Base-by-base conservation (phyloP, 2,329 filamentous ascomycete genomes). In the Diplodia corticola region DNA sequence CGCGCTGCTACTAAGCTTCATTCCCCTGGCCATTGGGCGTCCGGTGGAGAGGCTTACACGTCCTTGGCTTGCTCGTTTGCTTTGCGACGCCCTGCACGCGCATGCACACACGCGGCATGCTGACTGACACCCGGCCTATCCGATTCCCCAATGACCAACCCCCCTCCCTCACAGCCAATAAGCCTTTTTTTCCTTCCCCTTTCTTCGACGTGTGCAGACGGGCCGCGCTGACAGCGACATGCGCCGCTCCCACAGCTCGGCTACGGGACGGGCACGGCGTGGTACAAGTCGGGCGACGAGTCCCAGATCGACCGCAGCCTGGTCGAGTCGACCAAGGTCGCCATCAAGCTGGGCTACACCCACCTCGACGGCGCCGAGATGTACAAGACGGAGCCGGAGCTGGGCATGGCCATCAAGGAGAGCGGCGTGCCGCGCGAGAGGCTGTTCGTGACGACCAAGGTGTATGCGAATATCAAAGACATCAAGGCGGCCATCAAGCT, bases 331-430 rank as follows among this genome's bases (percentile, higher is more conserved):
- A 80, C 84, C 51, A 85, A 89, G 66, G 83, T 79, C 69, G 90
- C 91, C 35, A 89, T 92, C 71, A 84, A 85, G 64, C 77, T 86
- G n/a, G 90, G 89, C 26, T 93, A 88, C 76, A 83, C 83, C 67
- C 90, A 93, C 73, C 82, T 93, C 3, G 91, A 94, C 75, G 87
- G 90, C 50, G 91, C 91, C 22, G 88, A 93, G 80, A 79, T 82
- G 67, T 84, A 84, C 76, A 82, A 83, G 69, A 84, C 81, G 2
- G 82, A 84, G 70, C 74, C 77, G 3, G 82, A 84, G 71, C 77
- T 84, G 17, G 82, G 82, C 12, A 76, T 74, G 9, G 82, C 78
- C 24, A 83, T 84, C 73, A 78, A 80, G 63, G 77, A 80, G 67
- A 76, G 76, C 51, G 79, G 78, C 17, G 77, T 83, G 9, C 71